These are phyloP conservation scores for Hemerocallis citrina DNA, from an alignment of 106 monocot genomes.

Conservation along the genomic window DNA sequence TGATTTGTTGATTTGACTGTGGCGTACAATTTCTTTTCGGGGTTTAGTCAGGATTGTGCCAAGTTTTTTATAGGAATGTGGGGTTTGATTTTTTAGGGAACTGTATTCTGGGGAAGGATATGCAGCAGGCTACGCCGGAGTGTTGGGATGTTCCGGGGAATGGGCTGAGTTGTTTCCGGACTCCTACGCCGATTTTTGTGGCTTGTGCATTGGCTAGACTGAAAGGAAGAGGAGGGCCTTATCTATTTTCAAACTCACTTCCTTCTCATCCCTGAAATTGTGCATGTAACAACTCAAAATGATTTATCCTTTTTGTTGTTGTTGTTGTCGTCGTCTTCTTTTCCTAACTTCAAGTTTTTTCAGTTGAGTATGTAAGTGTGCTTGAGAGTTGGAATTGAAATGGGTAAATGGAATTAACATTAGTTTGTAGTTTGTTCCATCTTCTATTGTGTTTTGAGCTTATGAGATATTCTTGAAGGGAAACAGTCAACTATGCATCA, in stretches of 20 bases:
- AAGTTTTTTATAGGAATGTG: slow-evolving; percentile 30
- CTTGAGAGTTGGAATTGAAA: no score
- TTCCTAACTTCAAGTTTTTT: no score
- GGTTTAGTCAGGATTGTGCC: slow-evolving; percentile 42
- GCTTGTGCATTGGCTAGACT: slow-evolving; percentile 12
- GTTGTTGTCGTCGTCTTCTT: no score
- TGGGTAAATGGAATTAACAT: no score
- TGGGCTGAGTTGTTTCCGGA: slow-evolving; percentile 34
- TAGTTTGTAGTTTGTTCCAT: no score
- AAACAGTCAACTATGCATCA: no score
- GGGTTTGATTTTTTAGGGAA: slow-evolving; percentile 76
- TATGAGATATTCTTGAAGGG: no score
- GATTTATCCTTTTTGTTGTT: no score
- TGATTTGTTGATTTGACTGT: slow-evolving; percentile 68
- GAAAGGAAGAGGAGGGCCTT: neutral
- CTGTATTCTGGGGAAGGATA: slow-evolving; percentile 56
- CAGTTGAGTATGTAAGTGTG: no score
- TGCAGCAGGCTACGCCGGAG: slow-evolving; percentile 74
- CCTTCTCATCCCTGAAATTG: no score
- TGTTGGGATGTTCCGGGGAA: slow-evolving; percentile 32
- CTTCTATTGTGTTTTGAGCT: no score
- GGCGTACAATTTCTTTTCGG: slow-evolving; percentile 69
- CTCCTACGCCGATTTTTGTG: slow-evolving; percentile 12
- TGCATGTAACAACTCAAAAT: no score
- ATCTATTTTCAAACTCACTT: neutral